Conservation (phyloP, 306 rosid genomes). For the Cucurbita maxima region DNA sequence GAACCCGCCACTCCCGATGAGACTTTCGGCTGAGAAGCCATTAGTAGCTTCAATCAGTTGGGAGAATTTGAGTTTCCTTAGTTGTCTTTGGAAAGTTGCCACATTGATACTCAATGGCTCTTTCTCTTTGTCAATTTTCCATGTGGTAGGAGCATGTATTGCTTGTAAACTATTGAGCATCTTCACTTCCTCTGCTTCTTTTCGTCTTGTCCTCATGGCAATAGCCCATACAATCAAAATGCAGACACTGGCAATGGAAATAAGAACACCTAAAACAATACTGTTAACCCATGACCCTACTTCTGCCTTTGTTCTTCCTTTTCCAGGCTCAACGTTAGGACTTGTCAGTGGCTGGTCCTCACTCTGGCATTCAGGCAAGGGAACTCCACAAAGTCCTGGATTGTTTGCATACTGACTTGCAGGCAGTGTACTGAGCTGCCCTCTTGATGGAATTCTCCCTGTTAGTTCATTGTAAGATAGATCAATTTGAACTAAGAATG, state of each 20-base stretch:
- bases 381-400: constrained; percentile 96
- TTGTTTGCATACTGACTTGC: constrained; percentile 78
- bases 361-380: constrained; percentile 55
- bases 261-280: constrained; percentile 67
- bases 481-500: constrained; percentile 89
- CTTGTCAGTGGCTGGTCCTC: constrained; percentile 28
- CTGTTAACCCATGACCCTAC: constrained; percentile 71
- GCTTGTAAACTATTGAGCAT: constrained; percentile 86
- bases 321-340: constrained; percentile 21
- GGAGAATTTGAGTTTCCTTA: constrained; percentile 88
- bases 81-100: constrained; percentile 91
- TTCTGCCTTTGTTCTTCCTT: constrained; percentile 27
- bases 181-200: constrained; percentile 75
- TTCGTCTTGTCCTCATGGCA: constrained; percentile 71
- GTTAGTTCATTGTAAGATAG: constrained; percentile 76
- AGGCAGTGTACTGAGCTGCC: constrained; percentile 87
- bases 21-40: constrained; percentile 93
- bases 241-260: constrained; percentile 74
- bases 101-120: constrained; percentile 91
- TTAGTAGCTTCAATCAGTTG: constrained; percentile 94
- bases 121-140: constrained; percentile 94
- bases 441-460: constrained; percentile 78
- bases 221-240: constrained; percentile 80
- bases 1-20: constrained; percentile 89
- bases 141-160: constrained; percentile 82